A percentile compares a stretch with the other conserved stretches of the same genome.
Conservation (phyloP, 75 land plant genomes). For the Gnetum montanum region DNA sequence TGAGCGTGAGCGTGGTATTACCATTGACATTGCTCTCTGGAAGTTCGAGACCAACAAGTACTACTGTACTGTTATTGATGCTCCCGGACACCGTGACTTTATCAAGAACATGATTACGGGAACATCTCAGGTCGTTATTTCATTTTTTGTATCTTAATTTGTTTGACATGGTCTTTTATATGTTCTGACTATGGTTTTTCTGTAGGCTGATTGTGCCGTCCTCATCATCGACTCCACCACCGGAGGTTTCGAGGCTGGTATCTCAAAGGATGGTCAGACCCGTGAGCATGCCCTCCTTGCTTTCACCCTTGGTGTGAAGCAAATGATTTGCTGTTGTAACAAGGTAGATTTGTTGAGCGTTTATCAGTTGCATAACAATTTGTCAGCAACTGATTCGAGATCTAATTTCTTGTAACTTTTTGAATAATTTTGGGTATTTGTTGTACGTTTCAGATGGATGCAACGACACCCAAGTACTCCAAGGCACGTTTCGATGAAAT, state of each 20-base stretch:
- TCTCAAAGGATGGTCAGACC: slow-evolving; percentile 38
- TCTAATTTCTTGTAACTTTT: background rate
- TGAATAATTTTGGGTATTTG: background rate
- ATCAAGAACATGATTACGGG: slow-evolving; percentile 47
- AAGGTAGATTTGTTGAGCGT: background rate
- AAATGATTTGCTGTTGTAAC: slow-evolving; percentile 36
- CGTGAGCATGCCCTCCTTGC: slow-evolving; percentile 36
- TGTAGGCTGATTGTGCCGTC: slow-evolving; percentile 35
- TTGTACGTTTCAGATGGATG: slow-evolving; percentile 34
- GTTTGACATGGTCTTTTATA: no score
- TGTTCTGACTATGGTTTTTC: background rate
- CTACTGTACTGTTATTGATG: slow-evolving; percentile 45
- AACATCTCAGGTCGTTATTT: slow-evolving; percentile 18
- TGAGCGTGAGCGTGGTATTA: slow-evolving; percentile 36
- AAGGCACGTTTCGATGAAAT: slow-evolving; percentile 42
- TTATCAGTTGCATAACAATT: background rate
- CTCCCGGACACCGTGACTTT: slow-evolving; percentile 35
- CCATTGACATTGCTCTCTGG: slow-evolving; percentile 24
- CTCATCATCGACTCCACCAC: slow-evolving; percentile 38
- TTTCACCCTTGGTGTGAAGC: slow-evolving; percentile 36
- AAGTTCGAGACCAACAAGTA: slow-evolving; percentile 38
- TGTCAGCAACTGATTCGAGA: no score
- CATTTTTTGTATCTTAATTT: background rate
- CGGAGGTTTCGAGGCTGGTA: slow-evolving; percentile 43
- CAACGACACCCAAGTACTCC: slow-evolving; percentile 57